These are phyloP conservation scores for Dendrobium officinale DNA, from an alignment of 106 monocot species.

Conservation along the genomic window DNA sequence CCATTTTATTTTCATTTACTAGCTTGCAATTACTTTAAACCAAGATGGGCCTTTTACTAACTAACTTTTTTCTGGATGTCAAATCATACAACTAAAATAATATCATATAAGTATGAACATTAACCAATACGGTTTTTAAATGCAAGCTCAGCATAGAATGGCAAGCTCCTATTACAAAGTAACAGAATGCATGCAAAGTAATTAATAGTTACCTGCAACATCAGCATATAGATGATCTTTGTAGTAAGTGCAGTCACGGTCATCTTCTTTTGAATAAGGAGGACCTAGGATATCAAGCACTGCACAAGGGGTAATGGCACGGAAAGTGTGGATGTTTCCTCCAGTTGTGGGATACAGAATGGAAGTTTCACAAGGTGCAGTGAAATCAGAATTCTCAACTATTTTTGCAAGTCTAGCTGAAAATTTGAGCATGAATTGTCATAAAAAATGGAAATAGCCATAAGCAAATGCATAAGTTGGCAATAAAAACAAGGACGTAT, in stretches of 20 bases:
- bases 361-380: slow-evolving; percentile 54
- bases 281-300: slow-evolving; percentile 74
- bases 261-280: slow-evolving; percentile 60
- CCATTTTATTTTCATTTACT: too few relatives aligned
- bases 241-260: slow-evolving; percentile 61
- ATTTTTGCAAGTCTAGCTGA: slow-evolving; percentile 48
- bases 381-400: slow-evolving; percentile 47
- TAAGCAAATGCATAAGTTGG: background rate
- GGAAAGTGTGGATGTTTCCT: slow-evolving; percentile 78
- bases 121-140: too few relatives aligned
- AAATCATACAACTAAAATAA: too few relatives aligned
- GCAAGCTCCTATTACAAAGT: too few relatives aligned
- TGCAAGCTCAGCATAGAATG: too few relatives aligned
- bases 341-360: slow-evolving; percentile 64
- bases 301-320: slow-evolving; percentile 55
- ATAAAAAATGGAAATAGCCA: background rate
- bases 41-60: too few relatives aligned
- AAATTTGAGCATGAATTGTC: background rate
- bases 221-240: background rate
- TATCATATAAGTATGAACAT: too few relatives aligned
- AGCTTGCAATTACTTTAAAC: too few relatives aligned
- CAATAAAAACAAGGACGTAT: background rate
- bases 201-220: background rate
- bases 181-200: background rate
- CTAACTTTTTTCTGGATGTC: too few relatives aligned